Base-by-base conservation (phyloP, 768 basidiomycete genomes). In the Agrocybe praecox region DNA sequence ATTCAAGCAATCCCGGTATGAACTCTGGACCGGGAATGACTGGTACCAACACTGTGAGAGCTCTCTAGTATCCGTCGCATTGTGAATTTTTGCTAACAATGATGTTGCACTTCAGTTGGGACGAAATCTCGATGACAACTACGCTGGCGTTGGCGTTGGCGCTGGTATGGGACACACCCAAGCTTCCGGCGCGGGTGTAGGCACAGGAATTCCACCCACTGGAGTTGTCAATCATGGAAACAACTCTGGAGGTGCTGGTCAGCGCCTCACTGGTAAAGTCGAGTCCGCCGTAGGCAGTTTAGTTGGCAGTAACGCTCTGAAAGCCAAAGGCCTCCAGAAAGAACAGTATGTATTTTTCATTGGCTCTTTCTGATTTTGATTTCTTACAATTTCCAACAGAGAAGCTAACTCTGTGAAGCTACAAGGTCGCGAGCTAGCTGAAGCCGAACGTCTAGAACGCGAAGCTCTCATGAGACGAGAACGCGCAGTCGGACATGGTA, bases 371-470 rank as follows among this genome's bases (percentile, higher is more conserved):
- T 33, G 26, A 14, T 11, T 40, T 4, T 5, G 40, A 15, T 40
- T 14, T 17, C 46, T 55, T 43, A 51, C n/a, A 6, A 6, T 14
- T 18, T 18, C 9, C 14, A 53, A 33, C 50, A 79, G 79, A 49
- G 81, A 82, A 67, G 83, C 82, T 0, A 71, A 76, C 23, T 67
- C 76, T 0, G 57, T 76, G 36, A 79, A 79, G 56, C 52, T 74
- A 10, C 83, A 85, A 65, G 73, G 76, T 23, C 65, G 67, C 7
- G 83, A 84, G 62, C 69, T 85, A 18, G 72, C 76, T 2, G 80
- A 84, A 62, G 83, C 84, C 17, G 81, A 84, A 65, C 75, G 79
- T 12, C 71, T 84, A 6, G 83, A 85, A 65, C 68, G 69, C 5
- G 82, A 84, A 61, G 83, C 82, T 10, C 36, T 73, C 36, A 61